Base-by-base conservation (phyloP, 768 basidiomycete species). In the Tricholoma flavovirens region DNA sequence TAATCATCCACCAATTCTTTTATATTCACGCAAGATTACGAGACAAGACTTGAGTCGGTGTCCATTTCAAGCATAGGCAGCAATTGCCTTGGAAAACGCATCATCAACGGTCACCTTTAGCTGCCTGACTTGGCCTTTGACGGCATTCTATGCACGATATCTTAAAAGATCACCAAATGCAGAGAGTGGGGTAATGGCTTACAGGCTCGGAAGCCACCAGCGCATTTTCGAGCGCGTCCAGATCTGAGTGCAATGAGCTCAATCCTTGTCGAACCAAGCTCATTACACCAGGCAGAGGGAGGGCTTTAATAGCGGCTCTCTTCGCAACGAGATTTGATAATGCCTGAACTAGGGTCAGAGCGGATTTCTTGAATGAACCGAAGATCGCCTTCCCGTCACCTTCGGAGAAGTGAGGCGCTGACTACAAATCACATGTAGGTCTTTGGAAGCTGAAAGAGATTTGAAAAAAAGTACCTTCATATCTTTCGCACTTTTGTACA, bases 311-410 rank as follows among this genome's bases (percentile, higher is more conserved):
- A 4, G 61, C 57, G 3, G 64, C 15, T 48, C 68, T 69, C 60
- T 72, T 71, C 8, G 53, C 53, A 22, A 68, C 60, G 49, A 71
- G 54, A 35, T 35, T 54, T 0, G 26, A 56, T 35, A 69, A 63
- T 4, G 66, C 54, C 30, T 60, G 49, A 21, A 62, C 14, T 50
- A 68, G 61, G 15, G 30, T 58, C 1, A 59, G 62, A 17, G 55
- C 40, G 32, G 65, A 56, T 8, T 9, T 55, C 19, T 60, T 43
- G 30, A 68, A 60, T 5, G 61, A 49, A 22, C 21, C 48, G n/a
- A 69, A 53, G 45, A 70, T 62, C n/a, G 53, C 53, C 8, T 56
- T 59, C 9, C 62, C 69, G 35, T 69, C 71, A 29, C 57, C 19
- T 19, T 64, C 59, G 7, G 53, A 58, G 51, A 63, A 58, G 15